Base-by-base conservation (phyloP, 2,329 filamentous ascomycete genomes). In the Reticulascus tulasneorum region DNA sequence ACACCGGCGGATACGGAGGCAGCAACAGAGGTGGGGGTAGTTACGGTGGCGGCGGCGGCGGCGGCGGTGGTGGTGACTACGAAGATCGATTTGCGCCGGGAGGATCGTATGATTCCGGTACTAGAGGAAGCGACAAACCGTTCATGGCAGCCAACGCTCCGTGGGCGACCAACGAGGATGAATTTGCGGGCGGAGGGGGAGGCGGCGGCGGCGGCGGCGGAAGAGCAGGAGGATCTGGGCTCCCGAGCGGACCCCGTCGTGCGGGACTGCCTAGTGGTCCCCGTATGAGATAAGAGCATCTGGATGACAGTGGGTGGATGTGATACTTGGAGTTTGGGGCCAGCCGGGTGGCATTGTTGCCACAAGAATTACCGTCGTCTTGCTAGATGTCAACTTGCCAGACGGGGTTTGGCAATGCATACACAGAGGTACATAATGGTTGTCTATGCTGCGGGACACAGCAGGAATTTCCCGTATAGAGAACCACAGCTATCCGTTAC, bases 1-100 rank as follows among this genome's bases (percentile, higher is more conserved):
- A 55, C 15, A 33, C 33, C 15, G 23, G 44, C 3, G 29, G 41
- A 15, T 36, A 43, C 9, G 41, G 41, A 21, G 46, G 48, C n/a
- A 50, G 51, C 28, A n/a, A n/a, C n/a, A 51, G 54, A 12, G 55
- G 55, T 28, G 53, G 55, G n/a, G 53, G 51, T 4, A 53, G 55
- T 13, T 52, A 40, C 3, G 41, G 46, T 10, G 49, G 53, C n/a
- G 52, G 54, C 12, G 55, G 55, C 29, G 53, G 55, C n/a, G 53
- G 51, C 4, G 53, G 55, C 13, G 53, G 40, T 3, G 41, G 46
- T 10, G 49, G 53, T 7, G 58, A 59, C 41, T 69, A 67, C 48
- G 69, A 70, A 41, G 68, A 69, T 26, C 56, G 67, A 6, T 71
- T 68, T 49, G 64, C 64, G 25, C 64, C 67, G 5, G 64, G 62